These are phyloP conservation scores for Flaveria bidentis DNA, from an alignment of 129 eudicot genomes.

Conservation along the genomic window DNA sequence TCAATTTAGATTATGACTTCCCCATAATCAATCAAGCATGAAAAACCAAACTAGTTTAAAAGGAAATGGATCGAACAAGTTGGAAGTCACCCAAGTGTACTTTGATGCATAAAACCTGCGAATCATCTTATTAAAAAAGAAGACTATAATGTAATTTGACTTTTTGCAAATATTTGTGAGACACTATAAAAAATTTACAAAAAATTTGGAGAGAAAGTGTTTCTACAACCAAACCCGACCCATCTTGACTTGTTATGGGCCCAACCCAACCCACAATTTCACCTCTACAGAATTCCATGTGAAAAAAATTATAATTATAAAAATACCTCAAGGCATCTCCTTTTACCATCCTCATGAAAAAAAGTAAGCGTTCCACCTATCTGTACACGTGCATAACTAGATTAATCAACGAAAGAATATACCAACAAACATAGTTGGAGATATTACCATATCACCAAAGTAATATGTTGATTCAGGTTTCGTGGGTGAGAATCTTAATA, in stretches of 20 bases:
- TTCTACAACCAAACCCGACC: not conserved
- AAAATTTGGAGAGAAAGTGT: not conserved
- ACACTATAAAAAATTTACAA: not conserved
- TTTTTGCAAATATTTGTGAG: not conserved
- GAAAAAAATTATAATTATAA: constrained; percentile 2
- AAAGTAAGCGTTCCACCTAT: constrained; percentile 98
- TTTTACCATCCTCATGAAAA: constrained; percentile 82
- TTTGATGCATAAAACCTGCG: not conserved
- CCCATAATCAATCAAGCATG: not conserved
- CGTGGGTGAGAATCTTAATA: constrained; percentile 90
- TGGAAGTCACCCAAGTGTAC: constrained; percentile 1
- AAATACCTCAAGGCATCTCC: constrained; percentile 97
- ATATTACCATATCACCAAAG: constrained; percentile 89
- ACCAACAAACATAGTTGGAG: not conserved
- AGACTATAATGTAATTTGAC: not conserved
- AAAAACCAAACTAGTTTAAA: not conserved
- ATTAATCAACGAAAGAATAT: constrained; percentile 3
- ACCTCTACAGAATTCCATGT: constrained; percentile 2
- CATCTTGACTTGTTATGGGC: not conserved
- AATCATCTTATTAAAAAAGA: not conserved
- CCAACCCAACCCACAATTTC: not conserved
- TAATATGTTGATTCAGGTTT: constrained; percentile 86
- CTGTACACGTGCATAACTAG: constrained; percentile 34
- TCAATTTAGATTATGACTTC: not conserved
- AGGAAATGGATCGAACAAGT: not conserved